These are phyloP conservation scores for Ogataea naganishii DNA, from an alignment of 805 yeast genomes.

Conservation along the genomic window DNA sequence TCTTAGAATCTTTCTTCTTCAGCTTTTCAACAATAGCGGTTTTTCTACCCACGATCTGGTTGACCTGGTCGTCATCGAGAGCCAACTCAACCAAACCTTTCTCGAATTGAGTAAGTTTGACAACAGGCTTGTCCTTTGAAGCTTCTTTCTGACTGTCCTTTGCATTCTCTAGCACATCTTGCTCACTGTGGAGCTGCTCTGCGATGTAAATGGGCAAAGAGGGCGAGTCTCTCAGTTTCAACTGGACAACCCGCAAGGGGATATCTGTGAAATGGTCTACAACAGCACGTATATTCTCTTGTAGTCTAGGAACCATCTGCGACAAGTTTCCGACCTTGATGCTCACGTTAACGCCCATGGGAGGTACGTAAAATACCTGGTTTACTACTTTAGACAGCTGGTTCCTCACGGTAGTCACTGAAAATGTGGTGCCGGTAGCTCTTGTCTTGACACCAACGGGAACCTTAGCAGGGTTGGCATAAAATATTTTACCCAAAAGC, in stretches of 20 bases:
- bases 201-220: constrained; percentile 75
- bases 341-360: constrained; percentile 63
- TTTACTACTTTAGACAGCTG: constrained; percentile 50
- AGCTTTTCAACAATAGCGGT: constrained; percentile 27
- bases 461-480: constrained; percentile 43
- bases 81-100: constrained; percentile 75
- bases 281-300: constrained; percentile 53
- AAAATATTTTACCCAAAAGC: constrained; percentile 74
- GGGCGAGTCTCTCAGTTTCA: constrained; percentile 69
- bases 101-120: constrained; percentile 53
- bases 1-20: constrained; percentile 8
- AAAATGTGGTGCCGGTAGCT: constrained; percentile 28
- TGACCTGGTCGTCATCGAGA: constrained; percentile 62
- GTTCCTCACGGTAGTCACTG: constrained; percentile 43
- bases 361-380: constrained; percentile 55
- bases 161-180: constrained; percentile 34
- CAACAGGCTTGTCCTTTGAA: constrained; percentile 22
- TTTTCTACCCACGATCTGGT: constrained; percentile 52
- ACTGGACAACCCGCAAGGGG: constrained; percentile 46
- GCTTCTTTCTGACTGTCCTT: constrained; percentile 11
- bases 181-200: constrained; percentile 42
- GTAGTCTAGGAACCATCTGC: constrained; percentile 39
- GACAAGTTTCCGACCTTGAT: constrained; percentile 56
- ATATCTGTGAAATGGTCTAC: constrained; percentile 35
- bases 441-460: constrained; percentile 58